These are phyloP conservation scores for Monilinia aucupariae DNA, from an alignment of 2,329 filamentous ascomycete species.

Conservation along the genomic window DNA sequence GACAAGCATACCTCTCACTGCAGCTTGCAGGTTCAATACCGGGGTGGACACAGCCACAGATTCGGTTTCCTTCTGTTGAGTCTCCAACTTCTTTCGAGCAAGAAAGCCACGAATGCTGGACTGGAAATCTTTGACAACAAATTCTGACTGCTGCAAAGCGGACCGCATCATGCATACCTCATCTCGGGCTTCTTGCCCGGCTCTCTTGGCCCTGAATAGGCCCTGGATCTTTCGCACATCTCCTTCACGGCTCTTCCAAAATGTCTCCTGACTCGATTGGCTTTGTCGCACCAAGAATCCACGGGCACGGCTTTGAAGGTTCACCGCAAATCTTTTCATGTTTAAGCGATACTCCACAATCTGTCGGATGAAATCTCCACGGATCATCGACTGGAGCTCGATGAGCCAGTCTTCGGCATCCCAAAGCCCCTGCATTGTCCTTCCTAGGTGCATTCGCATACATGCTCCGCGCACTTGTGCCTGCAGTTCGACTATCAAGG, in stretches of 20 bases:
- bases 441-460: conserved; percentile 68
- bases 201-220: conserved; percentile 65
- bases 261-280: conserved; percentile 56
- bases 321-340: conserved; percentile 75
- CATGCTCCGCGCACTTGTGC: conserved; percentile 79
- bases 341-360: conserved; percentile 74
- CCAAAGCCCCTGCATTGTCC: conserved; percentile 86
- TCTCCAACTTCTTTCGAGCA: conserved; percentile 51
- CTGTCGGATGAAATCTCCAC: conserved; percentile 82
- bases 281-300: conserved; percentile 68
- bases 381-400: conserved; percentile 78
- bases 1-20: conserved; percentile 1
- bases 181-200: conserved; percentile 39
- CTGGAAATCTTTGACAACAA: conserved; percentile 61
- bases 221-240: conserved; percentile 78
- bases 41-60: conserved; percentile 45
- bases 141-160: conserved; percentile 57
- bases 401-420: conserved; percentile 71
- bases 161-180: conserved; percentile 51
- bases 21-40: conserved; percentile 44
- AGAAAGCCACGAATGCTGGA: conserved; percentile 63
- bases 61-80: conserved; percentile 52
- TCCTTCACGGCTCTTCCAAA: conserved; percentile 64
- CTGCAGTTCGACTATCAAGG: conserved; percentile 71
- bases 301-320: conserved; percentile 72